These are phyloP conservation scores for Melampsora americana DNA, from an alignment of 1,284 basidiomycete genomes.

Conservation along the genomic window DNA sequence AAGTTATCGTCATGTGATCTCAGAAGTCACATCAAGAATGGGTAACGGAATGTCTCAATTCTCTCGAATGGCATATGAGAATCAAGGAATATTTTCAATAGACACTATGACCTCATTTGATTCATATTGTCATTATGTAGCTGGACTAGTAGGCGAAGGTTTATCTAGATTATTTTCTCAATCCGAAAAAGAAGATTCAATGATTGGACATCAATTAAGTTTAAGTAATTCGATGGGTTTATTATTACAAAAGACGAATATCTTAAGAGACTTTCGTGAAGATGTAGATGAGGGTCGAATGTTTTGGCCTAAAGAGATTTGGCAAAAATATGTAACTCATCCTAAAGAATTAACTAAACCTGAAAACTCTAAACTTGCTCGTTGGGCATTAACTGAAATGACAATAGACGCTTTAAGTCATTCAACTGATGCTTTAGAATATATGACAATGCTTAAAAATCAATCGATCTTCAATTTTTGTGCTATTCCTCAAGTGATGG, in stretches of 20 bases:
- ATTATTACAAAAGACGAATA: constrained; percentile 96
- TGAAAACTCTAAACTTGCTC: constrained; percentile 64
- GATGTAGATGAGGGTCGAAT: constrained; percentile 79
- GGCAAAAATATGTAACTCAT: constrained; percentile 66
- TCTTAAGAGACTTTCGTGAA: constrained; percentile 91
- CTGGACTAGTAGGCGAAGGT: constrained; percentile 95
- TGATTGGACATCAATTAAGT: constrained; percentile 75
- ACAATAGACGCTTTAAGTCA: constrained; percentile 83
- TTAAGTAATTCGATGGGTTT: constrained; percentile 95
- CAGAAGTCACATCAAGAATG: constrained; percentile 70
- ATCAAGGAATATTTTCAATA: constrained; percentile 55
- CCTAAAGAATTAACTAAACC: constrained; percentile 61
- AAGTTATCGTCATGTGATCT: constrained; percentile 74
- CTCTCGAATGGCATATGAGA: constrained; percentile 70
- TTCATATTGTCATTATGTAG: constrained; percentile 98
- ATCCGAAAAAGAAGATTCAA: constrained; percentile 75
- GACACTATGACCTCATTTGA: constrained; percentile 80
- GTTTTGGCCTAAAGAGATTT: constrained; percentile 96
- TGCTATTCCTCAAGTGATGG: constrained; percentile 93
- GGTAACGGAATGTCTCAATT: constrained; percentile 93
- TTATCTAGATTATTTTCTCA: constrained; percentile 84
- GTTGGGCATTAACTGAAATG: constrained; percentile 82
- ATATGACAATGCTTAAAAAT: constrained; percentile 78
- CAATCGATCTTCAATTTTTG: constrained; percentile 96
- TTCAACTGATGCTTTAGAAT: constrained; percentile 80